Evolutionary conservation across 2,329 filamentous ascomycete species (phyloP), one percentile per base, ranked within the genome.

Genomic region (Tolypocladium tropicale): DNA sequence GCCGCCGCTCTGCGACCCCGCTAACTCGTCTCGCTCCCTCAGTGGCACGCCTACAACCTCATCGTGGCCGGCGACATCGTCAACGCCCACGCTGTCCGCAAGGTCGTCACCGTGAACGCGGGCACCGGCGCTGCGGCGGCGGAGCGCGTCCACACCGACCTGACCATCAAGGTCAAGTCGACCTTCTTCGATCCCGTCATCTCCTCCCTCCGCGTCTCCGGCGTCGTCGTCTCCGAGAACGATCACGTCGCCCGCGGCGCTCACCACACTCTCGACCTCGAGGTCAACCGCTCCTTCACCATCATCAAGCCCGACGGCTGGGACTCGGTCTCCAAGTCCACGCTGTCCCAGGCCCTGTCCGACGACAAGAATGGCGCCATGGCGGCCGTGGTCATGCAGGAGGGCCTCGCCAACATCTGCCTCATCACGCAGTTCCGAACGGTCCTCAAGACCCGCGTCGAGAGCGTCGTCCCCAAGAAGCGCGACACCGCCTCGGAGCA

Each of bases 361-460:
- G 84, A 89, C 62, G 86, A 90, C 61, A 85, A 86, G 65, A 85
- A 88, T 59, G 91, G 90, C 1, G 88, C 93, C 59, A 80, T 95
- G 21, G 90, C 91, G 55, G 93, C 94, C 0, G 86, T 97, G 1
- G 89, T 97, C 28, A 93, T 99, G 88, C 89, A 95, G 64, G 93
- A 97, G 65, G 88, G 89, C 18, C 71, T 89, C 18, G 88, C 90
- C 56, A 90, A 92, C 69, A 88, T 94, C 60, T 93, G 89, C 70
- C 78, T 92, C 25, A 88, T 94, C 55, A 92, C 88, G 3, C 85
- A 90, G 66, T 85, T 87, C 69, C 87, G 90, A 63, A 93, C 89
- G 4, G 80, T 93, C 32, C 72, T 91, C 56, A 86, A 89, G 62
- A 67, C 71, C 52, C 66, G 70, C 28, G 66, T 94, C 34, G 86